phyloP scores from a whole-genome alignment of 2,329 filamentous ascomycete genomes.

The Alternaria sp. region DNA sequence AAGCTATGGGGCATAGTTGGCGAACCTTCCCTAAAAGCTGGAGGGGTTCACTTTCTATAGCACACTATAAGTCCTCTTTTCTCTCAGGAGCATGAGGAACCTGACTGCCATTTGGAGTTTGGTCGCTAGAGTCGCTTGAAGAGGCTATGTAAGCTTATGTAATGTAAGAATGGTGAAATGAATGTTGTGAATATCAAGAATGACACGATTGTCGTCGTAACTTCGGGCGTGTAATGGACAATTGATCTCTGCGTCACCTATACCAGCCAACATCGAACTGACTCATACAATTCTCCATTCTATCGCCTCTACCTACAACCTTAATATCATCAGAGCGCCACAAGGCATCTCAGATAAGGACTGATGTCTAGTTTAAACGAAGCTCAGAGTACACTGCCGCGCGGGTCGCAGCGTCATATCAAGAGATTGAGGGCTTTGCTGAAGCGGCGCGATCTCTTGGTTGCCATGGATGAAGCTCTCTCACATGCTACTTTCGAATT shows the following conservation, averaged over 20 bases:
- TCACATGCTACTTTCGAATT: background rate
- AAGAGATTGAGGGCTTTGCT: background rate
- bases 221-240: background rate
- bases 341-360: too few relatives aligned
- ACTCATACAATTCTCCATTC: background rate
- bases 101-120: too few relatives aligned
- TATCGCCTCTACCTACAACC: too few relatives aligned
- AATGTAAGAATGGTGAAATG: background rate
- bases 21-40: background rate
- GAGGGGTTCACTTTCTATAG: background rate
- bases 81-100: background rate
- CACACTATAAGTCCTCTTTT: background rate
- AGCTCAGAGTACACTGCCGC: background rate
- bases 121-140: background rate
- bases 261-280: background rate
- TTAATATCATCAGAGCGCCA: background rate
- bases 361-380: background rate
- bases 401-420: background rate
- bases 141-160: background rate
- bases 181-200: background rate
- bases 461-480: background rate
- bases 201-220: background rate
- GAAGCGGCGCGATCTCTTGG: background rate
- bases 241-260: background rate
- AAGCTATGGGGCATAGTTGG: background rate